Evolutionary conservation across 805 yeast genomes (phyloP), one percentile per base, ranked within the genome.

Genomic region (Kluyveromyces starmeri): DNA sequence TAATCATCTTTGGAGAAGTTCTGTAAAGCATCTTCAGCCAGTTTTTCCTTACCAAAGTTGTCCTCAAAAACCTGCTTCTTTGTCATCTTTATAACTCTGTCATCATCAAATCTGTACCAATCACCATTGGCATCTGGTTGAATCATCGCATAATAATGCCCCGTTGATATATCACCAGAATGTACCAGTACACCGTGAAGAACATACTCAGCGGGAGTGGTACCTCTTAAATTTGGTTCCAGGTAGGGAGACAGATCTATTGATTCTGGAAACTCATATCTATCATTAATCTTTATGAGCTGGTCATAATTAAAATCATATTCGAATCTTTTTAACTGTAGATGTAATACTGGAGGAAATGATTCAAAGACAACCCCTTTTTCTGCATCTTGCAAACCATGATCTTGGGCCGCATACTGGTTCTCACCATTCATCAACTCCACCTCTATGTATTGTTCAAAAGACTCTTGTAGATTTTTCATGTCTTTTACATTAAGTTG

Each of bases 61-160:
- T 84, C 95, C 23, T 86, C 88, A 50, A 88, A 81, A 0, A 86
- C 98, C 48, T 89, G 95, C 36, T 69, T 70, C 23, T 74, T 69
- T 0, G 95, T 83, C 1, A 83, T 96, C 46, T 76, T 73, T 71
- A 94, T 83, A 20, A 92, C 99, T 40, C 78, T 73, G 51, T 92
- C 98, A 58, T 92, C 99, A 56, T 92, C 99, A 64, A 89, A 92
- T 51, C 89, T 70, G 55, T 72, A 79, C 98, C 98, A 92, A 26
- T 70, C 61, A 34, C 75, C 78, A 14, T 71, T 65, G 2, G 69
- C 62, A 17, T 70, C 70, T 2, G 97, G 97, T 55, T 78, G 86
- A 34, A 92, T 77, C 75, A 92, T 71, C 0, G 98, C 92, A 52
- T 92, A 92, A 58, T 92, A 92, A 54, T 92, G 99, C 14, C 99